Evolutionary conservation across 1,284 basidiomycete species (phyloP), one percentile per base, ranked within the genome.

Genomic region (Fereydounia khargensis): DNA sequence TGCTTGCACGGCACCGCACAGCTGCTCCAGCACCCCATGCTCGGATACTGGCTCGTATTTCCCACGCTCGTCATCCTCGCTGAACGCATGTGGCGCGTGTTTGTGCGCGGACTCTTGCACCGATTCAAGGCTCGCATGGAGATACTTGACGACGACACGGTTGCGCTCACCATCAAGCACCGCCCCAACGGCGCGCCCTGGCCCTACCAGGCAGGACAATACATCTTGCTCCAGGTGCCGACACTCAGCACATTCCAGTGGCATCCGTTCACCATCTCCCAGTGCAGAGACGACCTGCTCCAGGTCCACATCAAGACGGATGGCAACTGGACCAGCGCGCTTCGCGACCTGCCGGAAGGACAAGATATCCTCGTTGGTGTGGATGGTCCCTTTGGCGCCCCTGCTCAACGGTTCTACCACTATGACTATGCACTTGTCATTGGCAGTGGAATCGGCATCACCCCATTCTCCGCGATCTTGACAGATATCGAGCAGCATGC

Each of bases 261-360:
- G 31, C 46, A 48, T 23, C 46, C 46, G 3, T 48, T 48, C 25
- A 48, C 46, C 16, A 43, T 48, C 30, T 48, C 46, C n/a, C 18
- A 16, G 3, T 42, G 39, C 35, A 14, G 30, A 14, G 22, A 43
- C 14, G 42, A 43, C 24, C 25, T 24, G 17, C 27, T 30, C 4
- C 31, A 43, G 23, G 42, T 48, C n/a, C 46, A 48, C 46, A 48
- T 48, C 35, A 41, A 42, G 28, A 25, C 35, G 11, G 40, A 24
- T 11, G 46, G 46, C 6, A 35, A 43, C 35, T 48, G 46, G 46
- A 48, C 46, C 7, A 9, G 21, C 6, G 27, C n/a, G 1, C 27
- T 48, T 21, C 21, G 23, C 3, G 40, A 36, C n/a, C 40, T 48
- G 21, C 27, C 46, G 21, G 28, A 42, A n/a, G 22, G n/a, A 14